Evolutionary conservation across 495 filamentous ascomycete genomes (phyloP).

Genomic region (Usnea hakonensis): DNA sequence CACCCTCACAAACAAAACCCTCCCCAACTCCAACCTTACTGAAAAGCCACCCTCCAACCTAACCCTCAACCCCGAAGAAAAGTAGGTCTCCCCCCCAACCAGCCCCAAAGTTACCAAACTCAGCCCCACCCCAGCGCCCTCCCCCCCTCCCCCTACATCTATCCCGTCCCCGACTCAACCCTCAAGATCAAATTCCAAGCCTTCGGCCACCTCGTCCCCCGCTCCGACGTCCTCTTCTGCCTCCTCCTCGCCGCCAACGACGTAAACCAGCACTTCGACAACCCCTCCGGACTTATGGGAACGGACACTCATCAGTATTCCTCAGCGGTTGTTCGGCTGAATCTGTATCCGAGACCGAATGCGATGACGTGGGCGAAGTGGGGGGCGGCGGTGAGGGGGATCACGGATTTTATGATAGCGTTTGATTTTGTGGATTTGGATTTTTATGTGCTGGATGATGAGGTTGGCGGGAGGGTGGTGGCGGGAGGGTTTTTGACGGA

Average conservation of each 20-base stretch:
- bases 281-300: not conserved
- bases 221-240: not conserved
- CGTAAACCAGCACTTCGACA: not conserved
- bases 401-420: not conserved
- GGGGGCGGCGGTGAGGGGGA: not conserved
- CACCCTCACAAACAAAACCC: not conserved
- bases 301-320: not conserved
- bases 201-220: not conserved
- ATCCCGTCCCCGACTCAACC: not conserved
- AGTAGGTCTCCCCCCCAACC: not conserved
- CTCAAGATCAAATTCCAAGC: not conserved
- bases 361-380: not conserved
- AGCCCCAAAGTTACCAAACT: not conserved
- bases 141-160: not conserved
- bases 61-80: not conserved
- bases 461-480: not conserved
- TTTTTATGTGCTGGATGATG: not conserved
- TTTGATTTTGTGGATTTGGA: not conserved
- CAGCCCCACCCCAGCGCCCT: not conserved
- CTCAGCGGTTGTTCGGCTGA: not conserved
- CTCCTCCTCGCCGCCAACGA: not conserved
- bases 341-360: not conserved
- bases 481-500: not conserved
- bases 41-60: not conserved
- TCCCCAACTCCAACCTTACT: not conserved